Evolutionary conservation across 2,329 filamentous ascomycete species (phyloP), one percentile per base, ranked within the genome.

Genomic region (Ophiocordyceps camponoti-floridani): DNA sequence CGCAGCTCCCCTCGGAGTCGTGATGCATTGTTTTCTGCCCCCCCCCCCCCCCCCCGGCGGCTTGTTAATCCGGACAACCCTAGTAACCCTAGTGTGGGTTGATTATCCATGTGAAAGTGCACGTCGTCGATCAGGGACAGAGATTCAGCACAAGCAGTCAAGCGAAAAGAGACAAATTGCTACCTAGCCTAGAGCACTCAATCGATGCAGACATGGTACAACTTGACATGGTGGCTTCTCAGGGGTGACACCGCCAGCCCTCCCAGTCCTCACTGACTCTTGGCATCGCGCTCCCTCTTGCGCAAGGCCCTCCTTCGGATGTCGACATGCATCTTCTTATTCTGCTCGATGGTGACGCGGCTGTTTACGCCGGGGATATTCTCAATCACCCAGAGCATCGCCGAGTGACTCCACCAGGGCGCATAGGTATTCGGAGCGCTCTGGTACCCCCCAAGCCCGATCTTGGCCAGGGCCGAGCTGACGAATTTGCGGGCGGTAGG

Each of bases 321-420:
- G 47, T 80, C 78, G 55, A 82, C 67, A 58, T 95, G 88, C 79
- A 93, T 88, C 51, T 66, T 68, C 51, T 69, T 63, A 59, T 76
- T 77, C 55, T 67, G 61, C 52, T 58, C 62, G 38, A 76, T 65
- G 11, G 62, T 66, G 19, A 72, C 42, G 13, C 59, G 57, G 54
- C 65, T 67, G 43, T 67, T 71, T 19, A 66, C 62, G 6, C 74
- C 74, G 30, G 72, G 55, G 0, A 73, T 68, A 50, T 65, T 76
- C 60, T 77, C 74, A 33, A 95, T 68, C 46, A 77, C 75, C 82
- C 84, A 95, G 51, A 89, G 80, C 78, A 95, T 83, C 45, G 93
- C 58, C 0, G 81, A 85, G 62, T 98, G 91, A 51, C 75, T 83
- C 88, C 88, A 96, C 68, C 82, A 95, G 0, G 91, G 93, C 2